Conservation (phyloP, 306 rosid species). For the Alnus rubra region DNA sequence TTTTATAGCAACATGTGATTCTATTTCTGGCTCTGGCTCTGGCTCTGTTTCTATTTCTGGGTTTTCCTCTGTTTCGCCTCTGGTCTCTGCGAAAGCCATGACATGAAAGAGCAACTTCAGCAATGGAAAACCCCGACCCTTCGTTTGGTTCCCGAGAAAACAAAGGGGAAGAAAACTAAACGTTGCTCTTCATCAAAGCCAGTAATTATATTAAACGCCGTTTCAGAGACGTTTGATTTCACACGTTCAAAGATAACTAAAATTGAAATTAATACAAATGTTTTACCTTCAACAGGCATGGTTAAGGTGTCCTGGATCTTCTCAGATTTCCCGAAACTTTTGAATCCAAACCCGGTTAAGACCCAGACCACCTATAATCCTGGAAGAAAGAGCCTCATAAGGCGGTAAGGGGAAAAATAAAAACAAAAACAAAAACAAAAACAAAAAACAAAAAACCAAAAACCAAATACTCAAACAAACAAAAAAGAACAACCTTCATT, state of each 20-base stretch:
- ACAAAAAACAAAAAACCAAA: background rate
- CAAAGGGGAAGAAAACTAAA: background rate
- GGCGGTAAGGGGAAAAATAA: background rate
- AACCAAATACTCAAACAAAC: background rate
- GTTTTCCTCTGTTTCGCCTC: constrained; percentile 32
- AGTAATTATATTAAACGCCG: background rate
- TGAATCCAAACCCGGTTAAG: background rate
- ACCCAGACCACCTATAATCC: constrained; percentile 24
- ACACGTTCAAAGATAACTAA: background rate
- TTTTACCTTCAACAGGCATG: constrained; percentile 49
- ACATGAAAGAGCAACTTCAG: background rate
- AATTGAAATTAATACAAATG: background rate
- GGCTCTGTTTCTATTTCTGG: constrained; percentile 8
- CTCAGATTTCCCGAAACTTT: constrained; percentile 2
- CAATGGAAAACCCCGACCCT: background rate
- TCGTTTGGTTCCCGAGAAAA: constrained; percentile 1
- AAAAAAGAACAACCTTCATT: constrained; percentile 14
- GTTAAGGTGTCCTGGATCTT: constrained; percentile 15
- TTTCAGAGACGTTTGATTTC: background rate
- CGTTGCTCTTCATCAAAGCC: background rate
- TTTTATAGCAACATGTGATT: background rate
- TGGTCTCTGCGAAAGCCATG: constrained; percentile 21
- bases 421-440: background rate
- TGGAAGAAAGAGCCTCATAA: constrained; percentile 19
- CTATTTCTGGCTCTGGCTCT: background rate